phyloP scores from a whole-genome alignment of 768 basidiomycete genomes.

The Tulasnella sp. region DNA sequence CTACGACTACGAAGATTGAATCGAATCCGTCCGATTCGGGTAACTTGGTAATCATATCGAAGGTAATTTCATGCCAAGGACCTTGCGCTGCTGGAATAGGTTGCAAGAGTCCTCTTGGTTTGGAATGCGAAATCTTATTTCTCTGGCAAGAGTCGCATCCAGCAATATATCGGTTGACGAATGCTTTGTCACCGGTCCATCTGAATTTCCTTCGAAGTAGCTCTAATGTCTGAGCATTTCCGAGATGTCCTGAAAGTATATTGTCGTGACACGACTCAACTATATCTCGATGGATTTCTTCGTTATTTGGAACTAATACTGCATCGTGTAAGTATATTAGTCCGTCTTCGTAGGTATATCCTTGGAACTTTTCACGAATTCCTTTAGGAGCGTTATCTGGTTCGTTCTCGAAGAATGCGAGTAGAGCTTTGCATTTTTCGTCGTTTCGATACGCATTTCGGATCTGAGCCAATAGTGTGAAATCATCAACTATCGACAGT shows the following conservation, averaged over 20 bases:
- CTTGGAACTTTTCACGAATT: not conserved
- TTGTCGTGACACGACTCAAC: not conserved
- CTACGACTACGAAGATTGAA: not conserved
- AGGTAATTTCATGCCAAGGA: constrained; percentile 3
- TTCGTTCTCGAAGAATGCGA: not conserved
- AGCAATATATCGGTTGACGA: constrained; percentile 21
- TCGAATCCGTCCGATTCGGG: not conserved
- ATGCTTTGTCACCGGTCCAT: constrained; percentile 19
- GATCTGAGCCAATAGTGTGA: not conserved
- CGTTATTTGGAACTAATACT: constrained; percentile 10
- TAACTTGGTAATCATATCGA: not conserved
- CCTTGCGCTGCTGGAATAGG: constrained; percentile 12
- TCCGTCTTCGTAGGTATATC: not conserved
- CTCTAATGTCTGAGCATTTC: constrained; percentile 18
- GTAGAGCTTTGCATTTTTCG: not conserved
- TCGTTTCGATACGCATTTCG: not conserved
- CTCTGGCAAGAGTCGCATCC: constrained; percentile 24
- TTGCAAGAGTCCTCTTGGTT: constrained; percentile 13
- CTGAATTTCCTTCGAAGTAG: constrained; percentile 17
- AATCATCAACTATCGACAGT: not conserved
- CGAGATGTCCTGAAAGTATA: constrained; percentile 7
- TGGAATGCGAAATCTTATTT: constrained; percentile 20
- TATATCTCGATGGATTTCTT: not conserved
- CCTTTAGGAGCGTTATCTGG: not conserved
- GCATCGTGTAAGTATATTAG: not conserved